A percentile compares a stretch with the other conserved stretches of the same genome.
phyloP scores from a whole-genome alignment of 805 yeast genomes.

The Candida ortonii region DNA sequence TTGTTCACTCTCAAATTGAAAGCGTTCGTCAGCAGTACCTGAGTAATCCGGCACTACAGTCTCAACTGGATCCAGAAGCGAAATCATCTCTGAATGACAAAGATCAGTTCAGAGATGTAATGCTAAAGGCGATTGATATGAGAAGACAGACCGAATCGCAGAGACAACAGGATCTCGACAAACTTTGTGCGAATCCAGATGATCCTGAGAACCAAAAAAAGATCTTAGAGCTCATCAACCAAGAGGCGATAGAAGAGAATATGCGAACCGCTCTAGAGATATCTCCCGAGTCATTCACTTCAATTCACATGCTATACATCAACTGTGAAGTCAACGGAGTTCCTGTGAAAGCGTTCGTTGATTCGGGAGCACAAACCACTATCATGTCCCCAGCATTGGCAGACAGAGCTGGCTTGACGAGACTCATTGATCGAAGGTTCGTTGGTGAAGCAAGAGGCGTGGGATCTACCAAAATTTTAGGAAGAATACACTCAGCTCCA shows the following conservation, averaged over 20 bases:
- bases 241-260: constrained; percentile 76
- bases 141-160: constrained; percentile 11
- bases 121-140: constrained; percentile 34
- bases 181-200: constrained; percentile 63
- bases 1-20: constrained; percentile 40
- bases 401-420: constrained; percentile 62
- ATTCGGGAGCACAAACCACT: constrained; percentile 92
- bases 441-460: constrained; percentile 88
- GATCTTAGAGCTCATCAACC: constrained; percentile 64
- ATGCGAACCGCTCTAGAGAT: constrained; percentile 76
- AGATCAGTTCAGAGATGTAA: constrained; percentile 30
- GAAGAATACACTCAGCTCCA: constrained; percentile 87
- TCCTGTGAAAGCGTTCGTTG: constrained; percentile 88
- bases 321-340: constrained; percentile 74
- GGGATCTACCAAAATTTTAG: constrained; percentile 74
- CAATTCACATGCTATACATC: constrained; percentile 82
- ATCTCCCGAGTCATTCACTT: constrained; percentile 84
- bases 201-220: constrained; percentile 64
- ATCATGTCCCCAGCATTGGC: constrained; percentile 79
- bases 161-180: constrained; percentile 40
- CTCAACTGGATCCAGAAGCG: constrained; percentile 28
- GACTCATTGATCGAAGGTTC: constrained; percentile 76
- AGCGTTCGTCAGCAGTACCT: constrained; percentile 47
- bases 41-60: constrained; percentile 35
- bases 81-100: constrained; percentile 19